phyloP scores from a whole-genome alignment of 768 basidiomycete species.

The Pulveroboletus sp. region DNA sequence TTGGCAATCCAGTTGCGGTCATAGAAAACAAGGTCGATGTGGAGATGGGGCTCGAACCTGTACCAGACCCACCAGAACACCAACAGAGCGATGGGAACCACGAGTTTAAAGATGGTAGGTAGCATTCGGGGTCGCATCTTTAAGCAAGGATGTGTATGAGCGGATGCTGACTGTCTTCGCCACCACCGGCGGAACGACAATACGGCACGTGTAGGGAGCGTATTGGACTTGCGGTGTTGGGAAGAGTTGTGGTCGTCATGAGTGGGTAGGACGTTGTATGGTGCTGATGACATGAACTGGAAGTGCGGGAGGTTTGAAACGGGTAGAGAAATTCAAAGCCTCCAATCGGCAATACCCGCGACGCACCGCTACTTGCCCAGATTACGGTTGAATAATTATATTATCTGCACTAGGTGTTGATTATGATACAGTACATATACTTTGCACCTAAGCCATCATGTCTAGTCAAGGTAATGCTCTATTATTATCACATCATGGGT shows the following conservation, averaged over 20 bases:
- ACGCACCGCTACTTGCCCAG: too few species aligned
- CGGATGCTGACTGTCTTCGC: background rate
- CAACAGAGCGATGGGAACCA: slow-evolving; percentile 32
- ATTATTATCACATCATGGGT: too few species aligned
- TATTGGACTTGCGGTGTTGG: background rate
- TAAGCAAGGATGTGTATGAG: background rate
- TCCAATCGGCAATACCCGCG: too few species aligned
- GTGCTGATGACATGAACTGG: slow-evolving; percentile 6
- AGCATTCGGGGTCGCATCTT: slow-evolving; percentile 32
- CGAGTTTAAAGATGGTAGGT: slow-evolving; percentile 39
- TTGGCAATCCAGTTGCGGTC: slow-evolving; percentile 65
- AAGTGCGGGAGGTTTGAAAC: background rate
- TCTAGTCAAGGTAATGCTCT: too few species aligned
- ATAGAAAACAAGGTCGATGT: slow-evolving; percentile 82
- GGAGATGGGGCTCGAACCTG: slow-evolving; percentile 61
- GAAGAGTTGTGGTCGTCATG: slow-evolving; percentile 9
- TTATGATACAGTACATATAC: too few species aligned
- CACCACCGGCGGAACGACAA: slow-evolving; percentile 6
- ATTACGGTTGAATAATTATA: too few species aligned
- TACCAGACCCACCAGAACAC: slow-evolving; percentile 38
- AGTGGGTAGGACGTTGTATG: slow-evolving; percentile 8
- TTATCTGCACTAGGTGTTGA: too few species aligned
- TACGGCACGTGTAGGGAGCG: background rate
- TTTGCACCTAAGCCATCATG: too few species aligned
- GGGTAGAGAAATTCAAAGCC: background rate